A percentile compares a stretch with the other conserved stretches of the same genome.
Conservation (phyloP, 2,329 filamentous ascomycete genomes). For the Myriosclerotinia scirpicola region DNA sequence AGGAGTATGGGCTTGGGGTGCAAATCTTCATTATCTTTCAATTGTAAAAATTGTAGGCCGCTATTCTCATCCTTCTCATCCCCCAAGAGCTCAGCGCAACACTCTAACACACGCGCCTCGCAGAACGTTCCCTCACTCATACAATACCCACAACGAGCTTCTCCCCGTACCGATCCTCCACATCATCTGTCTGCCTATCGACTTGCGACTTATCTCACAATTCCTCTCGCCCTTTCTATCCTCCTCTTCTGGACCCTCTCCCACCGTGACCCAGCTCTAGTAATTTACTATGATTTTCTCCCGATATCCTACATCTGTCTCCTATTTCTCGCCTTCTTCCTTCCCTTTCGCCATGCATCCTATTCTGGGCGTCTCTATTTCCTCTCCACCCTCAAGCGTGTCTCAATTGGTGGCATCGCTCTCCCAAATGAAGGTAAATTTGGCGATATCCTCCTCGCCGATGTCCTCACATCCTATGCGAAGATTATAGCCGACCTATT, state of each 20-base stretch:
- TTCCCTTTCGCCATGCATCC: slow-evolving; percentile 69
- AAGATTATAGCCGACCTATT: slow-evolving; percentile 90
- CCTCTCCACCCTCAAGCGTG: slow-evolving; percentile 71
- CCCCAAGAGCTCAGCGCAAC: slow-evolving; percentile 12
- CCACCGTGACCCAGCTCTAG: slow-evolving; percentile 64
- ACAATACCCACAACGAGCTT: slow-evolving; percentile 76
- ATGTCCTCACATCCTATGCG: slow-evolving; percentile 92
- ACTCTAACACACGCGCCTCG: slow-evolving; percentile 28
- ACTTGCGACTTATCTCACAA: slow-evolving; percentile 73
- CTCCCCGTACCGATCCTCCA: slow-evolving; percentile 62
- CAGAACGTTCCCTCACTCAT: slow-evolving; percentile 82
- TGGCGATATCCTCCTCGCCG: slow-evolving; percentile 87
- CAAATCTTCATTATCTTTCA: slow-evolving; percentile 86
- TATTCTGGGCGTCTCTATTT: slow-evolving; percentile 73
- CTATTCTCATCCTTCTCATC: slow-evolving; percentile 34
- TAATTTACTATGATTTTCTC: slow-evolving; percentile 79
- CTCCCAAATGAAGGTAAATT: slow-evolving; percentile 89
- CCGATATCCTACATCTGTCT: slow-evolving; percentile 80
- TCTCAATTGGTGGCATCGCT: slow-evolving; percentile 82
- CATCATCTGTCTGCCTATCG: slow-evolving; percentile 85
- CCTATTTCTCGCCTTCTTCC: slow-evolving; percentile 68
- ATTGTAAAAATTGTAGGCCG: slow-evolving; percentile 66
- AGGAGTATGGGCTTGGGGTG: slow-evolving; percentile 95
- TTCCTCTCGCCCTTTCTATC: slow-evolving; percentile 69
- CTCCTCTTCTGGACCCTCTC: slow-evolving; percentile 82